Base-by-base conservation (phyloP, 805 yeast species). In the Cyberlindnera maclurae region DNA sequence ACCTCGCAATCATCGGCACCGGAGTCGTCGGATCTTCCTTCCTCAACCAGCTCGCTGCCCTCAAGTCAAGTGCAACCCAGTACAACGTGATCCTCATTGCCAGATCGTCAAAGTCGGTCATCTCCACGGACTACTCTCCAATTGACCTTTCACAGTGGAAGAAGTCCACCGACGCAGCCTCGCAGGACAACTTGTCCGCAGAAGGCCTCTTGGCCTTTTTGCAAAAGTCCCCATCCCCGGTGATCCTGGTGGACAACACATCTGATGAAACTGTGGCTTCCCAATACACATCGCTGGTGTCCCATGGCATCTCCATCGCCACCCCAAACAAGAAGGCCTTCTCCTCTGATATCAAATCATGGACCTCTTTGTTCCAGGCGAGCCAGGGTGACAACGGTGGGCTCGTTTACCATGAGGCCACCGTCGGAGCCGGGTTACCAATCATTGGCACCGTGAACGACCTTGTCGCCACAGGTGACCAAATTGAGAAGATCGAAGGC, bases 251-350 rank as follows among this genome's bases (percentile, higher is more conserved):
- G 31, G 99, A 93, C 65, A 93, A 93, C 73, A 93, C 99, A 36
- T 88, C 97, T 24, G 84, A 80, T 61, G 84, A 75, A 46, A 58
- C 72, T 6, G 65, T 90, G 50, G 95, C 97, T 33, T 70, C 73
- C 32, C 73, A 75, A 38, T 93, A 93, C 63, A 84, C 95, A 33
- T 61, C 68, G 29, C 79, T 93, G 54, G 68, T 90, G 45, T 61
- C 71, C 49, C 74, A 70, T 43, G 95, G 96, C 29, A 79, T 93
- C 48, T 87, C 96, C 33, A 77, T 93, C 53, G 98, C 97, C 15
- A 93, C 99, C 33, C 99, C 99, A 50, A 93, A 93, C 73, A 93
- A 93, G 65, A 93, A 93, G 71, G 99, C 95, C 0, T 93, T 93
- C 58, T 88, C 97, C 9, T 72, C 88, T 31, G 82, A 77, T 40